Percentiles rank a stretch among this genome's conserved stretches.
Conservation (phyloP, 805 yeast species). For the Zygotorulaspora chibaensis region DNA sequence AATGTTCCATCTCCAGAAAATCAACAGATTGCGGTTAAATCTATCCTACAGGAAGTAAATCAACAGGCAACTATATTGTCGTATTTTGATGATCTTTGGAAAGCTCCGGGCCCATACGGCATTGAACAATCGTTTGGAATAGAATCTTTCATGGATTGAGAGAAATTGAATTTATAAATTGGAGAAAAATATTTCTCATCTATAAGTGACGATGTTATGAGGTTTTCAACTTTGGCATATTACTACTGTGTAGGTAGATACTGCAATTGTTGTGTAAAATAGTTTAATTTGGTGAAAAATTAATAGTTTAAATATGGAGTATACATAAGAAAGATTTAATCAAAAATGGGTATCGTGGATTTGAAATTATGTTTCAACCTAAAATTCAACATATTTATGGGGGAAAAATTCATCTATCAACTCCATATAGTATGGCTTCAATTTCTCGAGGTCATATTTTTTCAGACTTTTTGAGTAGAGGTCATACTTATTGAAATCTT, state of each 20-base stretch:
- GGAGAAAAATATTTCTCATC: too few species aligned
- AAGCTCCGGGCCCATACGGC: conserved; percentile 73
- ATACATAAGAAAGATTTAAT: background rate
- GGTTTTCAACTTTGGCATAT: background rate
- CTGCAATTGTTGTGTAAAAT: background rate
- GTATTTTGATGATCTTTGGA: conserved; percentile 85
- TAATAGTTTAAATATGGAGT: background rate
- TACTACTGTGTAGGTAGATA: too few species aligned
- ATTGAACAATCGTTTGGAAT: conserved; percentile 87
- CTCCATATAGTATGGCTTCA: conserved; percentile 56
- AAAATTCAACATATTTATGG: conserved; percentile 51
- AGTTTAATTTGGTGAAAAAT: background rate
- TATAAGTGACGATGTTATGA: background rate
- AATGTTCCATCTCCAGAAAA: conserved; percentile 68
- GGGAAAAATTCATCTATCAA: conserved; percentile 69
- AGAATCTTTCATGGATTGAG: conserved; percentile 33
- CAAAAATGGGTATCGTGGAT: background rate
- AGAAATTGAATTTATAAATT: too few species aligned
- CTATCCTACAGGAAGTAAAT: conserved; percentile 55
- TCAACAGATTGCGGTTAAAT: conserved; percentile 63
- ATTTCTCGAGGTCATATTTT: conserved; percentile 45
- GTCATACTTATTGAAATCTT: conserved; percentile 65
- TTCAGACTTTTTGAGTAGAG: conserved; percentile 58
- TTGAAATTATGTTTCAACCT: conserved; percentile 8
- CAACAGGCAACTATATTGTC: conserved; percentile 67